These are phyloP conservation scores for Lasiodiplodia theobromae DNA, from an alignment of 2,329 filamentous ascomycete species.

Conservation along the genomic window DNA sequence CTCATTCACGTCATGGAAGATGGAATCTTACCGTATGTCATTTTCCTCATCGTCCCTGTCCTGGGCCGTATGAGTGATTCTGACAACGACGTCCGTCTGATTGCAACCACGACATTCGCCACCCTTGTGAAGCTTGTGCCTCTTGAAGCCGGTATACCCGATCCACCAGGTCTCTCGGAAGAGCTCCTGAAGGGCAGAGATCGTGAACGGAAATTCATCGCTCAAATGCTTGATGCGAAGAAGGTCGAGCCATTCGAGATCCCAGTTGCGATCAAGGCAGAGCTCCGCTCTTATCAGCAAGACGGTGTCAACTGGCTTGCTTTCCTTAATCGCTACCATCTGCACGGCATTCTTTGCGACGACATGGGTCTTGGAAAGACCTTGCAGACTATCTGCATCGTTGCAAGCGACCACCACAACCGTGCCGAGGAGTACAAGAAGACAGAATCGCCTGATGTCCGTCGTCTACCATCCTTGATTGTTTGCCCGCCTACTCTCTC, in stretches of 20 bases:
- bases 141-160: slow-evolving; percentile 94
- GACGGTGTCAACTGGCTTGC: slow-evolving; percentile 99
- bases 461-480: slow-evolving; percentile 87
- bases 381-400: slow-evolving; percentile 95
- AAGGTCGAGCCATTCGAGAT: slow-evolving; percentile 95
- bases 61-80: slow-evolving; percentile 98
- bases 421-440: slow-evolving; percentile 88
- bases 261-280: slow-evolving; percentile 95
- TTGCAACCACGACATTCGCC: slow-evolving; percentile 96
- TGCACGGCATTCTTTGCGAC: slow-evolving; percentile 97
- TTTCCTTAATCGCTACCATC: slow-evolving; percentile 96
- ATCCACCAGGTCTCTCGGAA: slow-evolving; percentile 90
- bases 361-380: slow-evolving; percentile 99
- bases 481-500: slow-evolving; percentile 96
- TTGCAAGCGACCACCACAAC: slow-evolving; percentile 95
- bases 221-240: slow-evolving; percentile 93
- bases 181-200: slow-evolving; percentile 89
- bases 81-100: slow-evolving; percentile 90
- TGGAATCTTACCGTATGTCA: slow-evolving; percentile 93
- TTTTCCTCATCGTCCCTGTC: slow-evolving; percentile 97
- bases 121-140: slow-evolving; percentile 97
- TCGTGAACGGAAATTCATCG: slow-evolving; percentile 93
- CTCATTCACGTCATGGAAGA: slow-evolving; percentile 99
- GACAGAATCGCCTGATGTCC: slow-evolving; percentile 78
- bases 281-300: slow-evolving; percentile 95